These are phyloP conservation scores for Diaporthe velutina DNA, from an alignment of 2,329 filamentous ascomycete species.

Conservation along the genomic window DNA sequence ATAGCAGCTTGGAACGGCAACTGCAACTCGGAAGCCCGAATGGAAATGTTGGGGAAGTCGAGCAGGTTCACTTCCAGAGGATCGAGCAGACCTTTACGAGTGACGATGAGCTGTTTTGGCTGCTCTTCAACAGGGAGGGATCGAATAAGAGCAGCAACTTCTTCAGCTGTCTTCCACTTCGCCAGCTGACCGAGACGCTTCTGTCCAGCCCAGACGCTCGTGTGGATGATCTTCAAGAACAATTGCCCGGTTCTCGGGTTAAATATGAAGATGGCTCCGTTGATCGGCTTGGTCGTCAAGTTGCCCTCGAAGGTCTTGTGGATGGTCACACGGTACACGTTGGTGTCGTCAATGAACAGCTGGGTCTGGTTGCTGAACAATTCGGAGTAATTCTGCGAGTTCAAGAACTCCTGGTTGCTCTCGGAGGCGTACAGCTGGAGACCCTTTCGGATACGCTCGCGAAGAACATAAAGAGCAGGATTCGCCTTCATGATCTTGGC, in stretches of 20 bases:
- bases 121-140: constrained; percentile 98
- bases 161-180: constrained; percentile 99
- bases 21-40: constrained; percentile 95
- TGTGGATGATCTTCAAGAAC: constrained; percentile 99
- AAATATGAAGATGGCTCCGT: constrained; percentile 99
- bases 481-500: constrained; percentile 99
- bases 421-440: constrained; percentile 97
- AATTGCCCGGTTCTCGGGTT: constrained; percentile 98
- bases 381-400: constrained; percentile 99
- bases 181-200: constrained; percentile 98
- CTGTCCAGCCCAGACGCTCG: constrained; percentile 98
- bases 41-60: constrained; percentile 99
- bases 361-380: constrained; percentile 99
- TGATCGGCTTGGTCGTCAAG: constrained; percentile 98
- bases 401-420: constrained; percentile 98
- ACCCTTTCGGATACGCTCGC: constrained; percentile 98
- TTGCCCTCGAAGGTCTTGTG: constrained; percentile 99
- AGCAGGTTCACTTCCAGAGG: constrained; percentile 96
- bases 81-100: constrained; percentile 95
- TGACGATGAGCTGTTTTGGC: constrained; percentile 98
- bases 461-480: constrained; percentile 93
- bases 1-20: constrained; percentile 99
- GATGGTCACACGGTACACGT: constrained; percentile 98
- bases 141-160: constrained; percentile 96
- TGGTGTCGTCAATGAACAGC: constrained; percentile 98